phyloP scores from a whole-genome alignment of 2,329 filamentous ascomycete genomes.

The Endoconidiophora polonica region DNA sequence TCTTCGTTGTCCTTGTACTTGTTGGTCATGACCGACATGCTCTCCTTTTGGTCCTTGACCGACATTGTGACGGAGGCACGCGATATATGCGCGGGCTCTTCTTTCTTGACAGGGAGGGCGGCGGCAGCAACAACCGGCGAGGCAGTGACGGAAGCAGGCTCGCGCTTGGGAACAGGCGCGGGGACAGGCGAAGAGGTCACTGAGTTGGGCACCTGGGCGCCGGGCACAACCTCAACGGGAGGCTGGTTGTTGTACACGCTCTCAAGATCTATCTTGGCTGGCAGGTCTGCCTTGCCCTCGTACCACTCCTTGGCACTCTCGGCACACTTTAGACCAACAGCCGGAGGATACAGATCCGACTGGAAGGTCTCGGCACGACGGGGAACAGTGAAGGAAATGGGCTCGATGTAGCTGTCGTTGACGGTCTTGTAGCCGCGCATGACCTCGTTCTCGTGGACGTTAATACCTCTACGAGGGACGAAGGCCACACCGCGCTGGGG shows the following conservation, averaged over 20 bases:
- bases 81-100: slow-evolving; percentile 16
- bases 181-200: slow-evolving; percentile 13
- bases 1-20: slow-evolving; percentile 65
- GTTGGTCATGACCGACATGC: slow-evolving; percentile 68
- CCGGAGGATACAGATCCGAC: slow-evolving; percentile 88
- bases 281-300: slow-evolving; percentile 64
- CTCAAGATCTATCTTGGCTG: slow-evolving; percentile 85
- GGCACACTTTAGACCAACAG: slow-evolving; percentile 62
- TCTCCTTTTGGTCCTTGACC: slow-evolving; percentile 71
- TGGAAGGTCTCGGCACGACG: slow-evolving; percentile 89
- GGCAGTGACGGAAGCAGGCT: slow-evolving; percentile 12
- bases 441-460: slow-evolving; percentile 90
- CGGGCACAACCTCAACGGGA: slow-evolving; percentile 53
- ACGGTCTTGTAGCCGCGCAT: slow-evolving; percentile 96
- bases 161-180: slow-evolving; percentile 24
- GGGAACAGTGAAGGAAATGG: slow-evolving; percentile 93
- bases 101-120: slow-evolving; percentile 20
- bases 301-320: slow-evolving; percentile 74
- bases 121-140: slow-evolving; percentile 24
- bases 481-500: slow-evolving; percentile 92
- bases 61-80: slow-evolving; percentile 35
- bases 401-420: slow-evolving; percentile 86
- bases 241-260: slow-evolving; percentile 75
- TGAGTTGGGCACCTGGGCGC: slow-evolving; percentile 18
- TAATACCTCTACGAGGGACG: slow-evolving; percentile 84